These are phyloP conservation scores for Quercus agrifolia DNA, from an alignment of 306 rosid species.

Conservation along the genomic window DNA sequence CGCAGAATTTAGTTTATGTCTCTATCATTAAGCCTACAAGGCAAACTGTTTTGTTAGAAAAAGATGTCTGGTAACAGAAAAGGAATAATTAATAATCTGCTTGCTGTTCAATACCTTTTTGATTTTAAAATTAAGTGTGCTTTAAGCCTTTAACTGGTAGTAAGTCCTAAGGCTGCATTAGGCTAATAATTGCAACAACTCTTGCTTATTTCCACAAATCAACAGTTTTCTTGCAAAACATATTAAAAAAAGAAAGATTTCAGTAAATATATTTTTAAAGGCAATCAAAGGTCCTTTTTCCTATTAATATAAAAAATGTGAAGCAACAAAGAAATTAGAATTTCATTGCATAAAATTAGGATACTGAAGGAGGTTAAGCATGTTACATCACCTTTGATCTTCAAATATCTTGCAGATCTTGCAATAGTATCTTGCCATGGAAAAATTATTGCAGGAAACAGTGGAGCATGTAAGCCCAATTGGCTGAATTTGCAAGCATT, in stretches of 20 bases:
- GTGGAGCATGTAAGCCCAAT: slow-evolving; percentile 66
- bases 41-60: not conserved
- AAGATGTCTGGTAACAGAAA: not conserved
- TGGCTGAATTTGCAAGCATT: slow-evolving; percentile 80
- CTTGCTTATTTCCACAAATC: not conserved
- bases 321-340: not conserved
- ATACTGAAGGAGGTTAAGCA: slow-evolving; percentile 15
- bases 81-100: not conserved
- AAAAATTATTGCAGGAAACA: slow-evolving; percentile 53
- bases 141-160: not conserved
- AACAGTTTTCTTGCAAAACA: not conserved
- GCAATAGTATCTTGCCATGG: slow-evolving; percentile 93
- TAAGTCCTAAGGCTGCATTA: not conserved
- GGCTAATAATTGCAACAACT: not conserved
- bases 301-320: not conserved
- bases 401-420: slow-evolving; percentile 84
- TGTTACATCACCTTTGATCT: slow-evolving; percentile 61
- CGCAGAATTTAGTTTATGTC: not conserved
- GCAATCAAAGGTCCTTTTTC: not conserved
- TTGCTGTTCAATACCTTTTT: not conserved
- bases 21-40: not conserved
- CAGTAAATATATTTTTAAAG: not conserved
- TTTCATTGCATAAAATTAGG: slow-evolving; percentile 3
- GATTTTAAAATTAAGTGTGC: not conserved
- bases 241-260: not conserved